Base-by-base conservation (phyloP, 2,329 filamentous ascomycete species). In the Celoporthe dispersa region DNA sequence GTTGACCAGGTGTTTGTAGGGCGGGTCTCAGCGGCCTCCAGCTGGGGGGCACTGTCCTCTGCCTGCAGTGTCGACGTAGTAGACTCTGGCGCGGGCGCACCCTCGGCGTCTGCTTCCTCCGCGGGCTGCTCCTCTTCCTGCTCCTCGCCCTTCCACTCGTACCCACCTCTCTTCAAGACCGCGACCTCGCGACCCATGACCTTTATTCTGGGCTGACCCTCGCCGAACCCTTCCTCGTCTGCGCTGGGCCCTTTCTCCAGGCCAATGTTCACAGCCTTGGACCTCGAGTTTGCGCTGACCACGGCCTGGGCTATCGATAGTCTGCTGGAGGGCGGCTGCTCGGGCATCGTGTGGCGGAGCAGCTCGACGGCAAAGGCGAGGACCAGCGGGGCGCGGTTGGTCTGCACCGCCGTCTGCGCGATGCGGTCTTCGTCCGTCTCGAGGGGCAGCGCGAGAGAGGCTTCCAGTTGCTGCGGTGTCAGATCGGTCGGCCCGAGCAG, bases 271-370 rank as follows among this genome's bases (percentile, higher is more conserved):
- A 90, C 85, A 12, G 94, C 94, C 80, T 94, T 94, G 48, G 88
- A 89, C 73, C 90, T 87, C 71, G 92, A 94, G 77, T 95, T 96
- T 37, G 90, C 89, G 77, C 92, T 94, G 22, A 97, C 92, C 1
- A 96, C 90, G 0, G 92, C 93, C 79, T 97, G 94, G 0, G 91
- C 92, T 28, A 97, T 82, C 77, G 93, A 97, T 28, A 97, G 82
- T 62, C 93, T 86, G 77, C 93, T 95, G n/a, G 92, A 96, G 3
- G 91, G 84, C 3, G 94, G 94, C 77, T 97, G 94, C 74, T 92
- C 90, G 0, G 94, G 92, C 91, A 94, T 95, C 0, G 93, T 97
- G 77, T 91, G 90, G 61, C 92, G 90, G 62, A 97, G 78, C 64
- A 95, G 78, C 71, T 89, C 87, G 19, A 94, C 87, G 0, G 91